These are phyloP conservation scores for Cadophora gregata DNA, from an alignment of 2,329 filamentous ascomycete species.

Conservation along the genomic window DNA sequence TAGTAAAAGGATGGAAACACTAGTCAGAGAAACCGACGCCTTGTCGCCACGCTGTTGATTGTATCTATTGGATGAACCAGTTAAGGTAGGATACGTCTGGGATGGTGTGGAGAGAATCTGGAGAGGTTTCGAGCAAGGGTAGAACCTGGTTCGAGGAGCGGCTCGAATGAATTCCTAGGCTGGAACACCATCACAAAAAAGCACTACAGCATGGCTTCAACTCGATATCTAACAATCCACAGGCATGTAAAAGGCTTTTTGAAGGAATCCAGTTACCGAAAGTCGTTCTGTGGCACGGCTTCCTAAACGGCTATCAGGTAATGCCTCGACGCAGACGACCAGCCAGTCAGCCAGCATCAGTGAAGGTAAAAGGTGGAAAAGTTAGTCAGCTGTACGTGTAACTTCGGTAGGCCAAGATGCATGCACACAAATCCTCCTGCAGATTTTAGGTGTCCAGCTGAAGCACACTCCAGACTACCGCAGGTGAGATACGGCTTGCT, in stretches of 20 bases:
- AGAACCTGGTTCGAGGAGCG: slow-evolving; percentile 1
- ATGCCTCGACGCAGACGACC: background rate
- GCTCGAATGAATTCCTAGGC: slow-evolving; percentile 11
- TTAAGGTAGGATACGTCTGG: slow-evolving; percentile 11
- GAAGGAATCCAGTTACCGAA: background rate
- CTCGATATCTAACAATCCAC: background rate
- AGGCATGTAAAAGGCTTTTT: background rate
- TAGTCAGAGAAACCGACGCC: background rate
- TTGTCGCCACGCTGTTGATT: slow-evolving; percentile 12
- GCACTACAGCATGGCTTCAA: background rate
- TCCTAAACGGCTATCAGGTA: background rate
- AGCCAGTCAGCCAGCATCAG: background rate
- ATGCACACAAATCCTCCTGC: slow-evolving; percentile 8
- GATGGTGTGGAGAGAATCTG: slow-evolving; percentile 13
- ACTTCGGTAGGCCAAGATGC: slow-evolving; percentile 2
- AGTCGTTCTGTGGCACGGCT: background rate
- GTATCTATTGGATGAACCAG: slow-evolving; percentile 7
- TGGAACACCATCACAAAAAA: background rate
- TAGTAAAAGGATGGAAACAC: slow-evolving; percentile 6
- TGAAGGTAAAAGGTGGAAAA: background rate
- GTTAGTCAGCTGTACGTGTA: slow-evolving; percentile 3
- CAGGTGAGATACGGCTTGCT: slow-evolving; percentile 12
- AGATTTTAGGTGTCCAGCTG: slow-evolving; percentile 7
- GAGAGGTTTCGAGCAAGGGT: background rate
- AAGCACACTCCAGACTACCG: slow-evolving; percentile 10